A percentile compares a stretch with the other conserved stretches of the same genome.
These are phyloP conservation scores for Cladosporium sp. DNA, from an alignment of 2,329 filamentous ascomycete species.

Conservation along the genomic window DNA sequence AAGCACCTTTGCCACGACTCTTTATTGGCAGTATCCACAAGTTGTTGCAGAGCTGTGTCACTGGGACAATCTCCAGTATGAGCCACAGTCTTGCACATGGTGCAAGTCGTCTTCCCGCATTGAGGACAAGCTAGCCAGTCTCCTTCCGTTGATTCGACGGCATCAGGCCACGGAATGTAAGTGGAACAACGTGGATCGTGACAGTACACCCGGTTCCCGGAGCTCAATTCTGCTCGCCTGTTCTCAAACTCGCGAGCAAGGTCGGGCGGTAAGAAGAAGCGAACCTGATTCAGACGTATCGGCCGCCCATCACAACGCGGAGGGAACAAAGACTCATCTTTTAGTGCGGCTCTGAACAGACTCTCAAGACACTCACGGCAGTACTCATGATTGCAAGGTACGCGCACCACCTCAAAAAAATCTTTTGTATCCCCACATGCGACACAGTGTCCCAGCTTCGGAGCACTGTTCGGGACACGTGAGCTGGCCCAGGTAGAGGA, in stretches of 20 bases:
- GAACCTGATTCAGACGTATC: slow-evolving; percentile 42
- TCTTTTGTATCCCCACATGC: slow-evolving; percentile 34
- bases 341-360: slow-evolving; percentile 47
- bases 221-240: slow-evolving; percentile 53
- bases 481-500: slow-evolving; percentile 26
- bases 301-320: slow-evolving; percentile 53
- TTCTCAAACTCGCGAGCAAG: slow-evolving; percentile 41
- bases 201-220: slow-evolving; percentile 55
- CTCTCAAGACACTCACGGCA: slow-evolving; percentile 50
- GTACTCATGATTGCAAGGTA: slow-evolving; percentile 49
- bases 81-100: slow-evolving; percentile 48
- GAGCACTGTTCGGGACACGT: slow-evolving; percentile 18
- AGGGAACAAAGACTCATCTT: slow-evolving; percentile 56
- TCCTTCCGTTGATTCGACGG: slow-evolving; percentile 28
- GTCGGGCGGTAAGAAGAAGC: slow-evolving; percentile 39
- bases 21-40: slow-evolving; percentile 44
- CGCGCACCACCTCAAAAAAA: slow-evolving; percentile 31
- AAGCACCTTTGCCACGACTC: slow-evolving; percentile 56
- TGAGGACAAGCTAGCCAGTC: slow-evolving; percentile 44
- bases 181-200: slow-evolving; percentile 44
- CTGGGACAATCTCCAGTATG: slow-evolving; percentile 53
- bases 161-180: slow-evolving; percentile 45
- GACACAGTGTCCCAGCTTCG: slow-evolving; percentile 24
- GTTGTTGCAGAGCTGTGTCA: slow-evolving; percentile 43
- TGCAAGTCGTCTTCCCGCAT: slow-evolving; percentile 52